Evolutionary conservation across 495 filamentous ascomycete species (phyloP).

Genomic region (Penicillium lagena): DNA sequence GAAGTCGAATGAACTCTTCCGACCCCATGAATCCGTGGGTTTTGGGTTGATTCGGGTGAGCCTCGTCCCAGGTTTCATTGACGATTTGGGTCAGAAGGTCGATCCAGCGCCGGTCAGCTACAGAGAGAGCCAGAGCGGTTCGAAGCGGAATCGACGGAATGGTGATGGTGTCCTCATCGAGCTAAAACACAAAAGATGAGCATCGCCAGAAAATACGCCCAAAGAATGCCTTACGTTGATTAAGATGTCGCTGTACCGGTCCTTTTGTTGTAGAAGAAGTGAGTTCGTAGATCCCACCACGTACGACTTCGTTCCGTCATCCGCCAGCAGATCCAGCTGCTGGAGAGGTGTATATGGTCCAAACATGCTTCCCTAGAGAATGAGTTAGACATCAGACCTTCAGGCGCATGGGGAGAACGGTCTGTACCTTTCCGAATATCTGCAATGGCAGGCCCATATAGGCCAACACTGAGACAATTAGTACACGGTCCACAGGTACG

Average conservation of each 20-base stretch:
- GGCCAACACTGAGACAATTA: constrained; percentile 54
- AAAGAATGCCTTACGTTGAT: constrained; percentile 60
- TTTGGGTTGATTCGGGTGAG: constrained; percentile 80
- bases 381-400: constrained; percentile 10
- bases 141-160: constrained; percentile 76
- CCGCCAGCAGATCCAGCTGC: constrained; percentile 89
- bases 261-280: constrained; percentile 84
- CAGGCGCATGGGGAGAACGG: background rate
- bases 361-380: constrained; percentile 74
- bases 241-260: constrained; percentile 95
- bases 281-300: constrained; percentile 97
- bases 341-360: constrained; percentile 96
- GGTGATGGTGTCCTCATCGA: constrained; percentile 83
- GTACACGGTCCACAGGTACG: constrained; percentile 3
- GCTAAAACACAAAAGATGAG: constrained; percentile 25
- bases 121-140: constrained; percentile 69
- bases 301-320: constrained; percentile 93
- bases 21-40: constrained; percentile 94
- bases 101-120: constrained; percentile 90
- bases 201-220: background rate
- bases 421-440: constrained; percentile 79
- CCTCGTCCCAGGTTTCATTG: constrained; percentile 93
- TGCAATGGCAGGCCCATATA: constrained; percentile 96
- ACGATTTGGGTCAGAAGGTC: constrained; percentile 91
- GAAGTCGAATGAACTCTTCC: constrained; percentile 94